A percentile compares a stretch with the other conserved stretches of the same genome.
Evolutionary conservation across 768 basidiomycete species (phyloP).

Genomic region (Tylopilus sp.): DNA sequence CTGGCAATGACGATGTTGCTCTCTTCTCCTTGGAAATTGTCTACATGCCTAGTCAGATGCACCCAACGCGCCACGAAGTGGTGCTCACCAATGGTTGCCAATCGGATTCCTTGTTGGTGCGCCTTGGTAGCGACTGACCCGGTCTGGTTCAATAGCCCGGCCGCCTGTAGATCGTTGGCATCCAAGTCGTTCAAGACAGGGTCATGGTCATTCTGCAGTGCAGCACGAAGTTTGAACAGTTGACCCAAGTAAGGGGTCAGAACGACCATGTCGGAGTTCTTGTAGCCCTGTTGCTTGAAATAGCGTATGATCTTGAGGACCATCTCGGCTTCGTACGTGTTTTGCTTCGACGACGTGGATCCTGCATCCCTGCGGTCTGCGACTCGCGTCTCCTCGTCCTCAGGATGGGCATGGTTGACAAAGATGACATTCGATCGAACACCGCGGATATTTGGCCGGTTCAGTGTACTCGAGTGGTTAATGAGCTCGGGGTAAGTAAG

Average conservation of each 20-base stretch:
- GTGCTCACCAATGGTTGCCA: constrained; percentile 63
- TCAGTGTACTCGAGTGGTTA: constrained; percentile 49
- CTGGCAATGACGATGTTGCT: constrained; percentile 63
- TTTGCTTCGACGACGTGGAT: constrained; percentile 57
- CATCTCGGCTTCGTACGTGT: constrained; percentile 59
- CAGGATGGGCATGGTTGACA: constrained; percentile 54
- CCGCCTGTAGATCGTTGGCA: constrained; percentile 52
- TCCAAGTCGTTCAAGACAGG: constrained; percentile 65
- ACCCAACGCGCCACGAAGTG: neutral
- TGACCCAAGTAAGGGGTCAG: constrained; percentile 72
- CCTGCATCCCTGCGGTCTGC: constrained; percentile 46
- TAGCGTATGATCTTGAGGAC: constrained; percentile 64
- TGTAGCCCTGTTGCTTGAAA: constrained; percentile 67
- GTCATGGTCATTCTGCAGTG: constrained; percentile 45
- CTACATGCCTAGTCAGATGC: constrained; percentile 30
- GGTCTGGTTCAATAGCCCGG: constrained; percentile 45
- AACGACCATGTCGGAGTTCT: constrained; percentile 55
- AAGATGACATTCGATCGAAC: constrained; percentile 59
- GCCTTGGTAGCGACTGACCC: constrained; percentile 40
- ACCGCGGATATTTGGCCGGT: constrained; percentile 52
- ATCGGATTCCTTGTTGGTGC: constrained; percentile 38
- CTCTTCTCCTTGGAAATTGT: constrained; percentile 79
- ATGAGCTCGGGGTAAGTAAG: constrained; percentile 68
- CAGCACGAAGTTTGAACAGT: constrained; percentile 44
- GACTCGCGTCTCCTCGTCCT: constrained; percentile 44